These are phyloP conservation scores for Chenopodium suecicum DNA, from an alignment of 148 eudicot genomes.

Conservation along the genomic window DNA sequence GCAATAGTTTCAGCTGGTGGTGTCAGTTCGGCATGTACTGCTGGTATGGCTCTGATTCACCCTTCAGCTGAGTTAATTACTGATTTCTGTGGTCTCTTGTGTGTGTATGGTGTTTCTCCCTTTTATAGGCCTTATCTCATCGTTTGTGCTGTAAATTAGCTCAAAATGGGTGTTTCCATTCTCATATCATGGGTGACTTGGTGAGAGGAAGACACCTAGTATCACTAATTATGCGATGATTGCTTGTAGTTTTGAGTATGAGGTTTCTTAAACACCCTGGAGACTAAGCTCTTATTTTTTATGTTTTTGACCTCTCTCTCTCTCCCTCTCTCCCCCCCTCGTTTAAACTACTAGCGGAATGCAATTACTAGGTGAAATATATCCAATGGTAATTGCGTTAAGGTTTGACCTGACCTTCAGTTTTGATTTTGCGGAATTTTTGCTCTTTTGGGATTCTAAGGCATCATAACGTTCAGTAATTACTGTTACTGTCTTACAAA, in stretches of 20 bases:
- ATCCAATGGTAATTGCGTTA: not conserved
- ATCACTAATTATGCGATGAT: not conserved
- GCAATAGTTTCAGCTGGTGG: constrained; percentile 90
- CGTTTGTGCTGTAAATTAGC: not conserved
- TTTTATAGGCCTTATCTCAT: not conserved
- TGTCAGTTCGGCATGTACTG: constrained; percentile 84
- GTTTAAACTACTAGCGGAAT: not conserved
- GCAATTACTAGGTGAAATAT: not conserved
- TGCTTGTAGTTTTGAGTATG: not conserved
- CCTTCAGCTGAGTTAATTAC: not conserved
- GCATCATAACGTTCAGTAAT: not conserved
- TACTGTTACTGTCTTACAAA: not conserved
- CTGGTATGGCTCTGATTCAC: constrained; percentile 49
- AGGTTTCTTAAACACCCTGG: not conserved
- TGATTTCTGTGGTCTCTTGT: not conserved
- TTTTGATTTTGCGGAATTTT: not conserved
- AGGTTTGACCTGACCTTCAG: not conserved
- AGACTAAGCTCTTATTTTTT: not conserved
- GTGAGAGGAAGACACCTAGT: not conserved
- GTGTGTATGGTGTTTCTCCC: not conserved
- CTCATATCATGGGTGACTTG: no score
- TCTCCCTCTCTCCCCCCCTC: not conserved
- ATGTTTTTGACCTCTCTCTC: not conserved
- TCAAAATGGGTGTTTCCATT: not conserved
- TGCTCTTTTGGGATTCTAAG: not conserved